Evolutionary conservation across 176 grass and related monocot genomes (phyloP), one percentile per base, ranked within the genome.

Genomic region (Alloteropsis semialata): DNA sequence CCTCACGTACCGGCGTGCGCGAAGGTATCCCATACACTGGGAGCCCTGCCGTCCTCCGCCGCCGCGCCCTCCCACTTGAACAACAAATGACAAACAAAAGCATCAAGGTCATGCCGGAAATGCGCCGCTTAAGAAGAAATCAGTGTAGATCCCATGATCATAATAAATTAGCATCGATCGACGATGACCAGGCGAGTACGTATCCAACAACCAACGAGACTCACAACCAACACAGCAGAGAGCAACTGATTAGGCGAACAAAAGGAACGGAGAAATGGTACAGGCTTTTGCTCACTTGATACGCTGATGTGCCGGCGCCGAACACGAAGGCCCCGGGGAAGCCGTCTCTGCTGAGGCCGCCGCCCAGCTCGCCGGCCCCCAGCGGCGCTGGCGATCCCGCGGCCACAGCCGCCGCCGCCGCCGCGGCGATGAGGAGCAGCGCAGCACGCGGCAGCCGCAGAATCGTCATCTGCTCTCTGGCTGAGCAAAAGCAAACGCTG

Each of bases 61-160:
- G 72, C 72, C 48, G 72, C 72, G 72, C 72, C 72, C 11, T 74
- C 72, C 72, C 48, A 74, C 72, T n/a, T 74, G 29, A 74, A 55
- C 54, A 3, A 34, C 1, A 5, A 45, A 24, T 39, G 25, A 28
- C 2, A 44, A 27, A 44, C 24, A 8, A 17, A 28, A 53, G 32
- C 9, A 50, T 33, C 29, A 74, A 25, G 25, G 10, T 72, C 6
- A 29, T 28, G 8, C 50, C 24, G 43, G 43, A 72, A 72, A 72
- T 46, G n/a, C 5, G 27, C 22, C 16, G 12, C 67, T 70, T 25
- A 4, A 3, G 8, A 46, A 46, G 44, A 46, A 15, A 46, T 46
- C 12, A 19, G 48, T 18, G 48, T 50, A 19, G 17, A 42, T 42
- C 34, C 3, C 34, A 46, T 41, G 39, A 8, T 46, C 13, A n/a